Evolutionary conservation across 208 protist species (phyloP).

Genomic region (Plasmodiophora brassicae): DNA sequence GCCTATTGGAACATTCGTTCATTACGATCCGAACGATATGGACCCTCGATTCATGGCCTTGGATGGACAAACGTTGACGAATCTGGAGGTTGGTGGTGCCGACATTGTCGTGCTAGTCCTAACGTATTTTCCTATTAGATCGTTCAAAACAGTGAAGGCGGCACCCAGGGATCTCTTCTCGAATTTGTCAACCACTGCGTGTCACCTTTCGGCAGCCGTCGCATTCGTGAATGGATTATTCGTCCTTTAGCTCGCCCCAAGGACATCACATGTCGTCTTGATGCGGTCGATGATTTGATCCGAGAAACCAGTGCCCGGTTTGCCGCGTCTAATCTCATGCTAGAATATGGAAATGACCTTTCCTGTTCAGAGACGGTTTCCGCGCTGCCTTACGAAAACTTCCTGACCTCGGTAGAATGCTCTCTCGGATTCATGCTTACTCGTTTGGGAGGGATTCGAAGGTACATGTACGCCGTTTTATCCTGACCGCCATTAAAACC

Average conservation of each 20-base stretch:
- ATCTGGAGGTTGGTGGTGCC: conserved; percentile 8
- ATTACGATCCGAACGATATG: neutral
- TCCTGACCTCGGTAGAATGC: conserved; percentile 35
- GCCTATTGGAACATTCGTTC: neutral
- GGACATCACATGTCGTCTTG: conserved; percentile 30
- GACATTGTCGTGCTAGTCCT: neutral
- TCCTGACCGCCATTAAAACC: neutral
- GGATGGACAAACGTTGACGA: conserved; percentile 29
- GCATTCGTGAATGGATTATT: conserved; percentile 28
- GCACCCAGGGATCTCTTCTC: conserved; percentile 27
- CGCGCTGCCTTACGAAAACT: neutral
- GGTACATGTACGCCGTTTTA: neutral
- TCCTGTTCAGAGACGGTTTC: neutral
- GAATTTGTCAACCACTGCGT: conserved; percentile 14
- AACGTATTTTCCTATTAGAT: neutral
- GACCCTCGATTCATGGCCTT: neutral
- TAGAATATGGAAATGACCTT: neutral
- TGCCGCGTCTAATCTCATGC: neutral
- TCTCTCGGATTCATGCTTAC: conserved; percentile 33
- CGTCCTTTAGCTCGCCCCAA: neutral
- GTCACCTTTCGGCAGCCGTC: neutral
- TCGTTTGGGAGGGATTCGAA: neutral
- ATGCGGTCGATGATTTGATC: conserved; percentile 35
- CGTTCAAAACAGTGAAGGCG: neutral
- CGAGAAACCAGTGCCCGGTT: neutral